A percentile compares a stretch with the other conserved stretches of the same genome.
Conservation (phyloP, 495 filamentous ascomycete genomes). For the Chaetomium tenue region DNA sequence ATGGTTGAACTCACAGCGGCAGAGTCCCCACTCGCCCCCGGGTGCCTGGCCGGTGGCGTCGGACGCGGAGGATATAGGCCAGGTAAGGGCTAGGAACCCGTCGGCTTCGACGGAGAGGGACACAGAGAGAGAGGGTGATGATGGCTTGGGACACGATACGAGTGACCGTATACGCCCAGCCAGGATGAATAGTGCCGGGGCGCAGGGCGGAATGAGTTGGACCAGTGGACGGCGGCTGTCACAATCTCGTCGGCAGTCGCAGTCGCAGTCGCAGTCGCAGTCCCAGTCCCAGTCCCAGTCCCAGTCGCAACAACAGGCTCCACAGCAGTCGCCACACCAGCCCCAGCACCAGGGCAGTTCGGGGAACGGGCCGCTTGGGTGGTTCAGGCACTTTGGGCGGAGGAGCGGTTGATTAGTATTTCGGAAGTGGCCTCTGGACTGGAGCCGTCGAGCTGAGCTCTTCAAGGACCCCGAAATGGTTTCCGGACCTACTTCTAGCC, state of each 20-base stretch:
- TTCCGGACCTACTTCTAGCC: no score
- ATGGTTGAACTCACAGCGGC: slow-evolving; percentile 6
- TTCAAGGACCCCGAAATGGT: no score
- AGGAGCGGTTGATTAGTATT: not conserved
- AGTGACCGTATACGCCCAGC: no score
- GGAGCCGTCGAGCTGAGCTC: no score
- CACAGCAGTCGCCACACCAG: no score
- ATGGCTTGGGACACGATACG: not conserved
- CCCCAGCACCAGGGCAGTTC: not conserved
- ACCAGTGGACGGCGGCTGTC: not conserved
- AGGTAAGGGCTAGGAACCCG: slow-evolving; percentile 15
- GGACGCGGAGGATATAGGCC: not conserved
- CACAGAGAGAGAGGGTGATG: not conserved
- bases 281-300: no score
- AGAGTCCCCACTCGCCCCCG: slow-evolving; percentile 24
- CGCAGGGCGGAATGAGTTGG: not conserved
- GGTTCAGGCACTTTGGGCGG: slow-evolving; percentile 31
- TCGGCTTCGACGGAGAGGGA: slow-evolving; percentile 3
- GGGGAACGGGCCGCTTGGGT: slow-evolving; percentile 17
- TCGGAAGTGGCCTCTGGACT: not conserved
- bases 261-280: no score
- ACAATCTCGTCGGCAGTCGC: not conserved
- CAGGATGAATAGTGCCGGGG: not conserved
- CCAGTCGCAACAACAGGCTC: not conserved
- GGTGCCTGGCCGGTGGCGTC: not conserved